Evolutionary conservation across 2,329 filamentous ascomycete species (phyloP), one percentile per base, ranked within the genome.

Genomic region (Mycosphaerelloides madeirae): DNA sequence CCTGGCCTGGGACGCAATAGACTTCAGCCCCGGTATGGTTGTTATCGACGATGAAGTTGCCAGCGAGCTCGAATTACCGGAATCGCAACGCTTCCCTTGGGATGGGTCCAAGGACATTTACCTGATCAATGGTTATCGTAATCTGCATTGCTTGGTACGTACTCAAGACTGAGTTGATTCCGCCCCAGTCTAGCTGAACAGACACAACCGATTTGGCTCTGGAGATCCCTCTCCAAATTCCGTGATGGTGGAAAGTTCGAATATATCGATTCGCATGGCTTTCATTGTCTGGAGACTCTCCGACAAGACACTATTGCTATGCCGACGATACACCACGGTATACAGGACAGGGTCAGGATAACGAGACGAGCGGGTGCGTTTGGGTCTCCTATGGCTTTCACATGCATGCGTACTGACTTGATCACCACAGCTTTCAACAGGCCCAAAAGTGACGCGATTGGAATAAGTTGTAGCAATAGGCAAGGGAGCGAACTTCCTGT

Each of bases 281-380:
- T 37, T 20, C 34, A 37, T n/a, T 37, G 34, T 19, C 34, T 37
- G 6, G 34, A 37, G 14, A 8, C 8, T 5, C 34, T 37, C 14
- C 34, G 34, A 16, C 34, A 37, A n/a, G 34, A 37, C 34, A 37
- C 34, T 7, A 37, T 37, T 37, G 34, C 19, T 19, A 37, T n/a
- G 34, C 34, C 22, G 34, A 37, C 34, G 34, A 37, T 37, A 37
- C 34, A 8, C 34, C 34, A 8, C 5, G 34, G 22, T 37, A 37
- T n/a, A 37, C 34, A 8, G 34, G 34, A 6, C 14, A 37, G 20
- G 34, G 16, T 5, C 34, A 37, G 20, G n/a, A 19, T 20, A 37
- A 37, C n/a, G 9, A 18, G 20, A 18, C 34, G 5, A 37, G 34
- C 16, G 34, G 34, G 8, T 29, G n/a, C 28, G 8, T 8, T 29